These are phyloP conservation scores for Fraxinus angustifolia DNA, from an alignment of 305 asterid species.

Conservation along the genomic window DNA sequence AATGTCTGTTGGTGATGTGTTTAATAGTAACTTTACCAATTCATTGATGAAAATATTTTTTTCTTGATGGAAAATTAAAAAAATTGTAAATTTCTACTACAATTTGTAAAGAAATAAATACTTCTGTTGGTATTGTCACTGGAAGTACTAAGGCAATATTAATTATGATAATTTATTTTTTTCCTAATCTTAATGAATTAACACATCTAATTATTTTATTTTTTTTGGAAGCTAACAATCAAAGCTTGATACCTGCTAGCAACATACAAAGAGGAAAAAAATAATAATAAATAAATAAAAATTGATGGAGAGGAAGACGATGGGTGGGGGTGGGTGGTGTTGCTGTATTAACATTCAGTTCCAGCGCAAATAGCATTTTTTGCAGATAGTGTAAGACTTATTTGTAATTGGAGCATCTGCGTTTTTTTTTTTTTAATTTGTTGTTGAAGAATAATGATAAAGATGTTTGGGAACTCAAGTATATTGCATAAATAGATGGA, in stretches of 20 bases:
- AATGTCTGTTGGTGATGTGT: neutral
- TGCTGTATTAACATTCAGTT: neutral
- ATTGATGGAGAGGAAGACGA: neutral
- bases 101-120: neutral
- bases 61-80: neutral
- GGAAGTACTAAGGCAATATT: neutral
- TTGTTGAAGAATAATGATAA: neutral
- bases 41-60: neutral
- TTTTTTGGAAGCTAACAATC: neutral
- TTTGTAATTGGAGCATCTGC: neutral
- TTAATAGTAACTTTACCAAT: neutral
- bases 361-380: neutral
- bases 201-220: neutral
- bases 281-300: neutral
- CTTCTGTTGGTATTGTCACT: neutral
- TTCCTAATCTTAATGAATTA: neutral
- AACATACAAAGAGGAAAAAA: neutral
- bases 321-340: neutral
- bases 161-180: neutral
- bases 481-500: neutral
- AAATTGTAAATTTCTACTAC: neutral
- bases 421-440: neutral
- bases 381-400: neutral
- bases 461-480: neutral
- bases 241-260: neutral